Evolutionary conservation across 2,329 filamentous ascomycete species (phyloP).

Genomic region (Fusarium sterilihyphosum): DNA sequence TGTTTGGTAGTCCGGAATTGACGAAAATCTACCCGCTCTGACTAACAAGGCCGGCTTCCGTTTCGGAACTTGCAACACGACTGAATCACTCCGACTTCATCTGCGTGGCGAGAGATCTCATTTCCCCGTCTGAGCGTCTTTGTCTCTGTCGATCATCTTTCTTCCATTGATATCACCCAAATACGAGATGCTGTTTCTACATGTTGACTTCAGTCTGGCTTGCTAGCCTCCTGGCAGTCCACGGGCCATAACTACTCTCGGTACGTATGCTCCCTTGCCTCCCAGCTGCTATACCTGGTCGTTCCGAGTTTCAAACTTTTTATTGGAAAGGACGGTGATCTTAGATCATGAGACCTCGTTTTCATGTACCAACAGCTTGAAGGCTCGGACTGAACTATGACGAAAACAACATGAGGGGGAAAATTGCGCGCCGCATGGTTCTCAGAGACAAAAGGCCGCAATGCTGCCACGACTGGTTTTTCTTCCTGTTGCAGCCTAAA

Average conservation of each 20-base stretch:
- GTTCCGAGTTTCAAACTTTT: conserved; percentile 16
- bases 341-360: conserved; percentile 13
- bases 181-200: conserved; percentile 27
- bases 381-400: background rate
- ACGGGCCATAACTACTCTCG: background rate
- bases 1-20: background rate
- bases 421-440: conserved; percentile 4
- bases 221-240: background rate
- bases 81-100: conserved; percentile 2
- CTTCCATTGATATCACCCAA: background rate
- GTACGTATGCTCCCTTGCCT: conserved; percentile 11
- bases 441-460: background rate
- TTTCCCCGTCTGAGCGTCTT: background rate
- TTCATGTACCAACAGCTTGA: background rate
- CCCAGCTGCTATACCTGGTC: conserved; percentile 22
- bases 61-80: conserved; percentile 6
- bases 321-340: conserved; percentile 1
- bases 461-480: background rate
- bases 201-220: background rate
- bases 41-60: background rate
- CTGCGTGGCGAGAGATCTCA: background rate
- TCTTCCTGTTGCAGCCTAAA: background rate
- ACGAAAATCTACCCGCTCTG: background rate
- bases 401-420: background rate
- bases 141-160: conserved; percentile 4